Percentiles rank a stretch among this genome's conserved stretches.
These are phyloP conservation scores for Mucor mucedo DNA, from an alignment of 371 early-diverging fungal genomes.

Conservation along the genomic window DNA sequence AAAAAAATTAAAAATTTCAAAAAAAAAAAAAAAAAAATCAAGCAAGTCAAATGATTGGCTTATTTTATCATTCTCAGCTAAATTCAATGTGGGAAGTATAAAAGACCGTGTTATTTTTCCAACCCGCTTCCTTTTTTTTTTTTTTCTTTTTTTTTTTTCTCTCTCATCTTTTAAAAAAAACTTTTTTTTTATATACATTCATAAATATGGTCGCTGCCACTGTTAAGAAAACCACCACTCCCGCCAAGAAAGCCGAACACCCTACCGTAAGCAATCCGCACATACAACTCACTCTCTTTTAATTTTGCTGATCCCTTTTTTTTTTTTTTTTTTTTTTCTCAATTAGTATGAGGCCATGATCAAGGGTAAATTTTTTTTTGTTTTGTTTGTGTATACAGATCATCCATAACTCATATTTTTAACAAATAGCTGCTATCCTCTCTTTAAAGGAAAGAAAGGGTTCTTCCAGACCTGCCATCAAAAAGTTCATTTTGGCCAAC, in stretches of 20 bases:
- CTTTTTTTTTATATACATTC: background rate
- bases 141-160: slow-evolving; percentile 8
- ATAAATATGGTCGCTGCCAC: slow-evolving; percentile 26
- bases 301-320: background rate
- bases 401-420: background rate
- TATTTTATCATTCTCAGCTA: slow-evolving; percentile 7
- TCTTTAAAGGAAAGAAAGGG: slow-evolving; percentile 82
- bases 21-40: slow-evolving; percentile 22
- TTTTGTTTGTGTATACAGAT: no score
- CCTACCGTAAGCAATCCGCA: slow-evolving; percentile 50
- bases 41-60: slow-evolving; percentile 27
- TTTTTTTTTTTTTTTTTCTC: slow-evolving; percentile 12
- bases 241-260: slow-evolving; percentile 54
- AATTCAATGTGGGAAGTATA: slow-evolving; percentile 11
- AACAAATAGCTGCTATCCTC: slow-evolving; percentile 57
- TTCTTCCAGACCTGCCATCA: slow-evolving; percentile 79
- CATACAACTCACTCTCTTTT: background rate
- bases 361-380: slow-evolving; percentile 33
- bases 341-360: slow-evolving; percentile 57
- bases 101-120: slow-evolving; percentile 12
- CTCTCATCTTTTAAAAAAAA: slow-evolving; percentile 9
- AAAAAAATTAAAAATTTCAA: background rate
- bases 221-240: slow-evolving; percentile 34
- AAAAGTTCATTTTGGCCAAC: slow-evolving; percentile 85
- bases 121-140: slow-evolving; percentile 6